Conservation (phyloP, 768 basidiomycete genomes). For the Psilocybe sp. region DNA sequence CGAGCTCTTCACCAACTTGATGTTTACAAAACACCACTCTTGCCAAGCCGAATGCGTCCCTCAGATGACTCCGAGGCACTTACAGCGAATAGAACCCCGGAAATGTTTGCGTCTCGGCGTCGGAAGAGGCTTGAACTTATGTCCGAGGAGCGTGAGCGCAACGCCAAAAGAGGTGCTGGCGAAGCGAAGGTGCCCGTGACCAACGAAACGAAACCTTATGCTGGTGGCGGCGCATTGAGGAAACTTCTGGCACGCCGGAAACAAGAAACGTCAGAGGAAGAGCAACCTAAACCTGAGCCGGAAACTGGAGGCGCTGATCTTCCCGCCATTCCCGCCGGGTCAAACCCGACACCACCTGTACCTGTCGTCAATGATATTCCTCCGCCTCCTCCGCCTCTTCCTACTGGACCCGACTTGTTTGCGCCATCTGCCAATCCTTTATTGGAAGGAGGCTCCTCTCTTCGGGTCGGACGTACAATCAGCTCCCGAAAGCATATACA, state of each 20-base stretch:
- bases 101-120: slow-evolving; percentile 60
- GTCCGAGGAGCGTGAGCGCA: slow-evolving; percentile 57
- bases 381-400: slow-evolving; percentile 17
- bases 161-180: slow-evolving; percentile 36
- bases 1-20: slow-evolving; percentile 70
- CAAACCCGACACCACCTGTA: slow-evolving; percentile 13
- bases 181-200: slow-evolving; percentile 37
- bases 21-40: slow-evolving; percentile 74
- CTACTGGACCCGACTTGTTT: slow-evolving; percentile 28
- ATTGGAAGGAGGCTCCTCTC: slow-evolving; percentile 41
- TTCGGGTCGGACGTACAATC: slow-evolving; percentile 65
- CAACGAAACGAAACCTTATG: slow-evolving; percentile 72
- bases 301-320: slow-evolving; percentile 13
- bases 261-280: slow-evolving; percentile 51
- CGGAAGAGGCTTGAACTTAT: slow-evolving; percentile 49
- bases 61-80: slow-evolving; percentile 28
- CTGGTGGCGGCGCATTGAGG: slow-evolving; percentile 77
- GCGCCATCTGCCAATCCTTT: slow-evolving; percentile 27
- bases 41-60: slow-evolving; percentile 58
- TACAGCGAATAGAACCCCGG: slow-evolving; percentile 42
- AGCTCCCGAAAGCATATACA: slow-evolving; percentile 55
- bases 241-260: slow-evolving; percentile 65
- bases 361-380: slow-evolving; percentile 1
- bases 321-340: slow-evolving; percentile 5
- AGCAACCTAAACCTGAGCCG: slow-evolving; percentile 19